Evolutionary conservation across 176 grass and related monocot species (phyloP).

Genomic region (Carex cristatella): DNA sequence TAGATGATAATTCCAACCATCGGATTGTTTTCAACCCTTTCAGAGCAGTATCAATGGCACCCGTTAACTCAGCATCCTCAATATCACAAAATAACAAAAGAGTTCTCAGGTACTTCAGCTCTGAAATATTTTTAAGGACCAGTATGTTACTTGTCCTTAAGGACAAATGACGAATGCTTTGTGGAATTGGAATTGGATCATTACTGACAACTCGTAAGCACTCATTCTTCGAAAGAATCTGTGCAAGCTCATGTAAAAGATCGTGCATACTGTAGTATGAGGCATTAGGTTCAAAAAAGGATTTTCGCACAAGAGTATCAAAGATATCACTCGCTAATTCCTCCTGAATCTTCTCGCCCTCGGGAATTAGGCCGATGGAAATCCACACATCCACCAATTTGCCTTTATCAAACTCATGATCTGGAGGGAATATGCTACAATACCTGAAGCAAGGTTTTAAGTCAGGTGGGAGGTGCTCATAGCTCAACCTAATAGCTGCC

Average conservation of each 20-base stretch:
- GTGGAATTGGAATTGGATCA: background rate
- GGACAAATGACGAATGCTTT: constrained; percentile 23
- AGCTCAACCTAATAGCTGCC: constrained; percentile 18
- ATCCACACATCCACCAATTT: constrained; percentile 18
- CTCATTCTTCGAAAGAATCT: constrained; percentile 12
- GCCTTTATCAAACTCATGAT: background rate
- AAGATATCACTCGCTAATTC: constrained; percentile 16
- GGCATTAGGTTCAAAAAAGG: constrained; percentile 11
- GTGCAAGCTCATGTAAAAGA: constrained; percentile 26
- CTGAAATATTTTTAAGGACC: background rate
- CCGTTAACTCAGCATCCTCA: background rate
- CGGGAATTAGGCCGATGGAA: background rate
- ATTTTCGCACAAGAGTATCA: constrained; percentile 13
- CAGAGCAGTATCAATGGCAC: background rate
- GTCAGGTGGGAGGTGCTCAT: constrained; percentile 15
- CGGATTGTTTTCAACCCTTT: constrained; percentile 5
- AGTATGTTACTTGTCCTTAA: background rate
- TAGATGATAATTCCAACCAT: background rate
- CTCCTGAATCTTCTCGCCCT: background rate
- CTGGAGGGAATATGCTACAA: constrained; percentile 18
- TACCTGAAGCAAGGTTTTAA: constrained; percentile 24
- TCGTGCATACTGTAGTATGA: constrained; percentile 20
- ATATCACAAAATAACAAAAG: constrained; percentile 16
- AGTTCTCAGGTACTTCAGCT: constrained; percentile 16
- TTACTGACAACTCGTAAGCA: constrained; percentile 5